Conservation (phyloP, 768 basidiomycete genomes). For the Pulveroboletus frians region DNA sequence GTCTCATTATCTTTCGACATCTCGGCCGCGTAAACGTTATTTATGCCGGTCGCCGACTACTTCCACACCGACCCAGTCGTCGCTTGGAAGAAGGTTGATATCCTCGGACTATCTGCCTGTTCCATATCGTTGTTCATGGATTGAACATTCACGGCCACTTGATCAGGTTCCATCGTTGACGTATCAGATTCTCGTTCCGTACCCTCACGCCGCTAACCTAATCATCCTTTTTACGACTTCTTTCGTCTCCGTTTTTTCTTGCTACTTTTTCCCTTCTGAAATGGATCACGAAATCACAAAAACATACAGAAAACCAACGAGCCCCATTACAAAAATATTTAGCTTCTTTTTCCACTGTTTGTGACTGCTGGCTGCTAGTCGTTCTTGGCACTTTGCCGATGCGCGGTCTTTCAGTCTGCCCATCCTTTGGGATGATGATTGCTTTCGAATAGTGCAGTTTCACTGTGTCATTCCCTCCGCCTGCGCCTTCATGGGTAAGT, state of each 20-base stretch:
- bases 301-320: conserved; percentile 32
- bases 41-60: conserved; percentile 24
- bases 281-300: conserved; percentile 33
- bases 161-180: conserved; percentile 26
- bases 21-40: conserved; percentile 29
- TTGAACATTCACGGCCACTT: conserved; percentile 29
- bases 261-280: conserved; percentile 28
- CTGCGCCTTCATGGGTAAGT: conserved; percentile 40
- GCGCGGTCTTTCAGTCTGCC: conserved; percentile 1
- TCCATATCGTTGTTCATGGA: conserved; percentile 34
- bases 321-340: conserved; percentile 49
- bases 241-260: conserved; percentile 34
- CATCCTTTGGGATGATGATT: conserved; percentile 14
- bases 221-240: conserved; percentile 35
- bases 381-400: conserved; percentile 9
- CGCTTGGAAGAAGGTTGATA: conserved; percentile 26
- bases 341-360: conserved; percentile 31
- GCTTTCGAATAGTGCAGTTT: conserved; percentile 21
- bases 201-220: conserved; percentile 33
- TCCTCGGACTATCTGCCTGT: conserved; percentile 28
- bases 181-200: conserved; percentile 31
- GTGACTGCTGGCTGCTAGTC: conserved; percentile 13
- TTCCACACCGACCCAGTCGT: conserved; percentile 21
- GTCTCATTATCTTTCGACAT: conserved; percentile 27
- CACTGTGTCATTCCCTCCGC: conserved; percentile 21